phyloP scores from a whole-genome alignment of 1,139 yeast genomes.

The Scheffersomyces stambukii region DNA sequence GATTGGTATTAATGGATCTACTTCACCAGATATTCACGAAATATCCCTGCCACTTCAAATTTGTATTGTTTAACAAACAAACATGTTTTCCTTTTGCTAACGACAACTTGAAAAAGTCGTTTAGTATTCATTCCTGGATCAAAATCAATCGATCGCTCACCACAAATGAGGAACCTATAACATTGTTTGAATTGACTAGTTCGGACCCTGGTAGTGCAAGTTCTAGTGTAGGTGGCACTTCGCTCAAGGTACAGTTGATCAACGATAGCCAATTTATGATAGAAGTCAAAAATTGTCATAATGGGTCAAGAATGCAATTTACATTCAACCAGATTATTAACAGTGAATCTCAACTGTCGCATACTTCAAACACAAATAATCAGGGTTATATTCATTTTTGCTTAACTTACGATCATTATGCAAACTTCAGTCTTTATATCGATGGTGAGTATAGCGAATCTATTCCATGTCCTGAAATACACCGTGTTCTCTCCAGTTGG shows the following conservation, averaged over 20 bases:
- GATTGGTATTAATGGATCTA: slow-evolving; percentile 20
- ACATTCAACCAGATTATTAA: slow-evolving; percentile 32
- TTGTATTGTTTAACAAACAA: slow-evolving; percentile 25
- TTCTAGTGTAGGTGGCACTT: slow-evolving; percentile 13
- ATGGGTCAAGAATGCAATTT: slow-evolving; percentile 26
- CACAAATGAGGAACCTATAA: slow-evolving; percentile 14
- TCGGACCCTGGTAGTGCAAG: slow-evolving; percentile 16
- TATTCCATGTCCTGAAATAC: slow-evolving; percentile 38
- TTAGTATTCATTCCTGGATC: slow-evolving; percentile 38
- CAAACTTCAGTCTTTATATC: slow-evolving; percentile 33
- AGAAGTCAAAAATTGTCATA: slow-evolving; percentile 22
- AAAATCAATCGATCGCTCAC: slow-evolving; percentile 19
- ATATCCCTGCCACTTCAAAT: slow-evolving; percentile 27
- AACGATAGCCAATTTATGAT: slow-evolving; percentile 31
- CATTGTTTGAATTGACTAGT: slow-evolving; percentile 27
- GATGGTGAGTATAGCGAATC: slow-evolving; percentile 45
- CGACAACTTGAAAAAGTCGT: slow-evolving; percentile 13
- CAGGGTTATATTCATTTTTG: slow-evolving; percentile 32
- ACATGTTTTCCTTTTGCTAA: slow-evolving; percentile 22
- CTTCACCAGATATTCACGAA: slow-evolving; percentile 19
- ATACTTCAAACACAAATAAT: slow-evolving; percentile 8
- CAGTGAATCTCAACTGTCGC: slow-evolving; percentile 5
- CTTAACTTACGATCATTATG: slow-evolving; percentile 34
- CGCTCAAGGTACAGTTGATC: slow-evolving; percentile 25
- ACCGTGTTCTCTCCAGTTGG: slow-evolving; percentile 28